phyloP scores from a whole-genome alignment of 371 early-diverging fungal genomes.

The Mitosporidium daphniae region DNA sequence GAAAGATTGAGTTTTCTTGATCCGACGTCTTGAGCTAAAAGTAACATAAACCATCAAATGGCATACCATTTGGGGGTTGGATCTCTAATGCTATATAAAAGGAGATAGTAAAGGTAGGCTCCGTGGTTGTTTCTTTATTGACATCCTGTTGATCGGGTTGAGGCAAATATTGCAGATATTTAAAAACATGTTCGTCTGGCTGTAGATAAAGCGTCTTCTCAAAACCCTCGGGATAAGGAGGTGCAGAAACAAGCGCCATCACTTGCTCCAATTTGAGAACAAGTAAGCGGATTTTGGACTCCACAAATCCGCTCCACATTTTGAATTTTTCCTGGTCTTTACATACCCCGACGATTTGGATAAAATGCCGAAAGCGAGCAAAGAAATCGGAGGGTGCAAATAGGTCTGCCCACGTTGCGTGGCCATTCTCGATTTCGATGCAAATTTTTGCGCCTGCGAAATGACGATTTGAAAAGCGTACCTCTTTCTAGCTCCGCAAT shows the following conservation, averaged over 20 bases:
- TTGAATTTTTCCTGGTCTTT: conserved; percentile 3
- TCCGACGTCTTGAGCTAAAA: too few species aligned
- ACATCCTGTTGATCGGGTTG: too few species aligned
- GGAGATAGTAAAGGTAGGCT: too few species aligned
- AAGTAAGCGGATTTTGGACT: conserved; percentile 59
- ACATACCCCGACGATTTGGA: conserved; percentile 28
- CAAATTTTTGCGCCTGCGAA: conserved; percentile 25
- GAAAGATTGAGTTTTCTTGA: conserved; percentile 23
- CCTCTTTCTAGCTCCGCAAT: conserved; percentile 26
- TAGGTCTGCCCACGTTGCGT: conserved; percentile 21
- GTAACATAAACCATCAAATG: too few species aligned
- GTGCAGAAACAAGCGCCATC: conserved; percentile 32
- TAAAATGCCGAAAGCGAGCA: conserved; percentile 42
- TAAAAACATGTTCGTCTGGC: too few species aligned
- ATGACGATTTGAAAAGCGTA: conserved; percentile 1
- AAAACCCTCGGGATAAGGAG: conserved; percentile 57
- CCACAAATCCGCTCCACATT: conserved; percentile 45
- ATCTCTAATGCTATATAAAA: too few species aligned
- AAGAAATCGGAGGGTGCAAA: conserved; percentile 70
- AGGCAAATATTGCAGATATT: too few species aligned
- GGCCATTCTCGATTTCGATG: conserved; percentile 22
- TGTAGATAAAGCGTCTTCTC: conserved; percentile 20
- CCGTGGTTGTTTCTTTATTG: too few species aligned
- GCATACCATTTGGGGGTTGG: too few species aligned
- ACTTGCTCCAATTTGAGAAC: conserved; percentile 43